These are phyloP conservation scores for Penicillium goetzii DNA, from an alignment of 495 filamentous ascomycete genomes.

Conservation along the genomic window DNA sequence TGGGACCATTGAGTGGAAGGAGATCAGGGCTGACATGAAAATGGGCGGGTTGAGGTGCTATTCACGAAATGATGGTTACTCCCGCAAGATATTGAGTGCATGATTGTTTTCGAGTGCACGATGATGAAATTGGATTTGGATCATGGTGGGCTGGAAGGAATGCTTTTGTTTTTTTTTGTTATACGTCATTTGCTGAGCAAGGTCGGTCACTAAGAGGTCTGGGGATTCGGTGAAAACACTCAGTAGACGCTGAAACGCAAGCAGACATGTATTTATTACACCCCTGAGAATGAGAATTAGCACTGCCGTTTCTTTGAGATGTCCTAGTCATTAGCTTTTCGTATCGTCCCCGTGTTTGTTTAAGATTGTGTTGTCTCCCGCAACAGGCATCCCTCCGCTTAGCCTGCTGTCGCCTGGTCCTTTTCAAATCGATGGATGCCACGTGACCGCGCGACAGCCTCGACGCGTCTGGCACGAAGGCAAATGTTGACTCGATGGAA, in stretches of 20 bases:
- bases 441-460: slow-evolving; percentile 49
- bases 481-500: slow-evolving; percentile 20
- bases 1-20: neutral
- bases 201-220: neutral
- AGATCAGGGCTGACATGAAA: neutral
- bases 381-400: neutral
- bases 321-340: neutral
- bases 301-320: neutral
- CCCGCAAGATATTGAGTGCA: no score
- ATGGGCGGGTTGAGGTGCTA: neutral
- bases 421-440: slow-evolving; percentile 7
- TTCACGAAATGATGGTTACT: neutral
- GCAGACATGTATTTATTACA: slow-evolving; percentile 24
- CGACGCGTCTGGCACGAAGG: slow-evolving; percentile 40
- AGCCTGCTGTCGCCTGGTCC: neutral
- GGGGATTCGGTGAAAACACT: neutral
- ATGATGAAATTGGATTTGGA: neutral
- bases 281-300: slow-evolving; percentile 12
- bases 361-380: neutral
- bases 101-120: neutral
- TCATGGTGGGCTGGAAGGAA: neutral
- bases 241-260: neutral
- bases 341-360: neutral
- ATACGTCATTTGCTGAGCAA: neutral
- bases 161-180: neutral